Evolutionary conservation across 2,329 filamentous ascomycete genomes (phyloP), one percentile per base, ranked within the genome.

Genomic region (Teratosphaeria pseudoeucalypti): DNA sequence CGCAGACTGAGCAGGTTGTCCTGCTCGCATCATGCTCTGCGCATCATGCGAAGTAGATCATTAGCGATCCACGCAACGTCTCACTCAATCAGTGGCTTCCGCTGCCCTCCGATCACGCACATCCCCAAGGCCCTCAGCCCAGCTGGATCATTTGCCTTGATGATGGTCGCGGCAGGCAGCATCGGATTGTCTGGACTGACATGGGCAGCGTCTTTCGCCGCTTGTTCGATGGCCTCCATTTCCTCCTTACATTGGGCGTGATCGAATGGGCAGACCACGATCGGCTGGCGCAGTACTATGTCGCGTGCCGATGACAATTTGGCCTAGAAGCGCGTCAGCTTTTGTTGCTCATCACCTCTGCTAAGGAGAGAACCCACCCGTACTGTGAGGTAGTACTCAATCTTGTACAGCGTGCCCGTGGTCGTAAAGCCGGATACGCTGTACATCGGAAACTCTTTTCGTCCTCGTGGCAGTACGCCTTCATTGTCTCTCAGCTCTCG

Each of bases 141-240:
- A 56, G 82, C 79, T 37, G 79, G 85, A 71, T 97, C 92, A 62
- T 82, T 86, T 5, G 90, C 85, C 56, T 88, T 81, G 60, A 97
- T 84, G 63, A 99, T 94, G 7, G 83, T 86, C 63, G 87, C 85
- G 1, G 92, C 87, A 0, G 94, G 92, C n/a, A 96, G 76, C 86
- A 95, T 92, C 0, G 92, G 94, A 67, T 94, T 94, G 62, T 95
- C 90, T 0, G 88, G 88, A 66, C 92, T 90, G 62, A 97, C 87
- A 62, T 89, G 85, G 16, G 89, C 88, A 1, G 94, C 92, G 67
- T 97, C 92, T 74, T 92, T 92, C 52, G 94, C 94, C 0, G 94
- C 89, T 75, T 96, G 90, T 71, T 96, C 92, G 64, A 99, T 97
- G 43, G 92, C 92, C 68, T 96, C 92, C 90, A 99, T 96, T 76